Base-by-base conservation (phyloP, 345 rosid genomes). In the Angophora floribunda region DNA sequence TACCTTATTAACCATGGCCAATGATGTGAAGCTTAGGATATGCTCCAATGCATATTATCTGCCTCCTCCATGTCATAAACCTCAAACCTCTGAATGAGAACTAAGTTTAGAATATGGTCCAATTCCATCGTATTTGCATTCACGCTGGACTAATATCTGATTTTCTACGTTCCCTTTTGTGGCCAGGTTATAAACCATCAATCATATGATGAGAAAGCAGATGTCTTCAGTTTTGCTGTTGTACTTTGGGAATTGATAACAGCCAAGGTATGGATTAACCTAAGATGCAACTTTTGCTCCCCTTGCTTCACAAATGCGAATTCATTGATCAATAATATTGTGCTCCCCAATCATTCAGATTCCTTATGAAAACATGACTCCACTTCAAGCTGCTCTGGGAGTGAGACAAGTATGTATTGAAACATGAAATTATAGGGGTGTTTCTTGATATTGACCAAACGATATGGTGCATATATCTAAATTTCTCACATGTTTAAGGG, bases 161-260 rank as follows among this genome's bases (percentile, higher is more conserved):
- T 85, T 78, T 51, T 85, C 17, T 51, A 45, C 13, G 82, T 84
- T 36, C 36, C 86, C 70, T n/a, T 82, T 85, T 63, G 59, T 65
- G 87, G 52, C 88, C 90, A 96, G 98, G 94, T 96, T 90, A 94
- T 96, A 90, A 95, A 95, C 91, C 97, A 96, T 90, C 93, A 92
- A 86, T 95, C 93, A 19, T 94, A 96, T 89, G 94, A 96, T 91
- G 95, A 95, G 91, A 95, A 93, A 89, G 98, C 96, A 47, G 97
- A 96, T 85, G 88, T 96, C 87, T 96, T 94, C 90, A 96, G 98
- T 90, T 96, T 96, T 86, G 96, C 96, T 52, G 93, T 96, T 87
- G 98, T 96, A 36, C 89, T 96, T 63, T 96, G 98, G 98, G 97
- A 96, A 91, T 92, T 95, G 53, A 88, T 96, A 87, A 96, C 98